Evolutionary conservation across 2,329 filamentous ascomycete species (phyloP).

Genomic region (Aspergillus persii): DNA sequence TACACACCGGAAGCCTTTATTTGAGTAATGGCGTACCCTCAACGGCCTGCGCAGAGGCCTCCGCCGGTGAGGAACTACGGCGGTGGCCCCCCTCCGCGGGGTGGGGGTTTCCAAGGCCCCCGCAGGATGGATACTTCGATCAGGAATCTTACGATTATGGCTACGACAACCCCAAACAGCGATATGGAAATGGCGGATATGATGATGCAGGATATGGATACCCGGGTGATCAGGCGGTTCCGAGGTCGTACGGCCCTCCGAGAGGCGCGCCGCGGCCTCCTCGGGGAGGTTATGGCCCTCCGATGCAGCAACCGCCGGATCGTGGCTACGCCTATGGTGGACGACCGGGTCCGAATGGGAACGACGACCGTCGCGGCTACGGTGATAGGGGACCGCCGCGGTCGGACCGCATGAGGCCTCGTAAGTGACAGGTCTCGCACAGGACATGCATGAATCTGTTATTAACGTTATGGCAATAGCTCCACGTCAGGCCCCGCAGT

Average conservation of each 20-base stretch:
- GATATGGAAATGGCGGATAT: slow-evolving; percentile 23
- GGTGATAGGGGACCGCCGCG: slow-evolving; percentile 30
- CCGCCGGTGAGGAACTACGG: slow-evolving; percentile 34
- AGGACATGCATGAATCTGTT: neutral
- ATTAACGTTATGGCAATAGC: slow-evolving; percentile 23
- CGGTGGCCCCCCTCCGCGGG: slow-evolving; percentile 21
- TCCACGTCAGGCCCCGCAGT: slow-evolving; percentile 33
- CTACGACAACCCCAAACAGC: slow-evolving; percentile 26
- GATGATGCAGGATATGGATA: slow-evolving; percentile 28
- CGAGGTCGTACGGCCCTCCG: slow-evolving; percentile 26
- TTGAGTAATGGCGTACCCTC: slow-evolving; percentile 37
- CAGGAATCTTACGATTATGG: slow-evolving; percentile 26
- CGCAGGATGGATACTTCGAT: slow-evolving; percentile 27
- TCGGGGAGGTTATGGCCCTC: slow-evolving; percentile 30
- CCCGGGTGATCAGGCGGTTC: slow-evolving; percentile 24
- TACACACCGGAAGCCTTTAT: neutral
- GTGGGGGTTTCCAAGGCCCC: slow-evolving; percentile 21
- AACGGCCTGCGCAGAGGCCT: slow-evolving; percentile 30
- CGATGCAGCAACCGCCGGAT: slow-evolving; percentile 13
- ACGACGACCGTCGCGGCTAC: slow-evolving; percentile 26
- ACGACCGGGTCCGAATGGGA: slow-evolving; percentile 25
- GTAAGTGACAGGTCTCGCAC: slow-evolving; percentile 26
- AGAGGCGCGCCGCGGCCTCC: slow-evolving; percentile 31
- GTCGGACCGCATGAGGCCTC: slow-evolving; percentile 30
- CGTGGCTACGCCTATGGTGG: slow-evolving; percentile 25